Evolutionary conservation across 441 rosid species (phyloP), one percentile per base, ranked within the genome.

Genomic region (Gossypium schwendimanii): DNA sequence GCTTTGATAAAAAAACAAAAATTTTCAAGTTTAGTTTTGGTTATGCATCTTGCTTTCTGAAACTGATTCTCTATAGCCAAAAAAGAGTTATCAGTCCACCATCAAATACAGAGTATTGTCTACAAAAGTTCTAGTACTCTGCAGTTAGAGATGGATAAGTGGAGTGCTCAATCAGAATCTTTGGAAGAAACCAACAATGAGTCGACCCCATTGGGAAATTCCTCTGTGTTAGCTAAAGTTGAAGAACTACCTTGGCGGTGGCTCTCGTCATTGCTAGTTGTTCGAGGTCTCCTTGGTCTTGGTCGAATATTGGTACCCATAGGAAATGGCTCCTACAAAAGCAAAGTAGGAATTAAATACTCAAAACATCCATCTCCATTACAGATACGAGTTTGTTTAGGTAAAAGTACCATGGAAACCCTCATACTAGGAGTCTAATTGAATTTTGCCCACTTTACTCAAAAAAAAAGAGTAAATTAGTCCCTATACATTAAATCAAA

Each of bases 311-410:
- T 89, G 70, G 75, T 73, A 23, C 94, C 91, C 84, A 86, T 84
- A 11, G 94, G 94, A 74, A 89, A 89, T 20, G 94, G 94, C 73
- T 87, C 91, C 91, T 89, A 75, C 75, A 74, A 33, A 74, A 44
- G 33, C 63, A 53, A 47, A 75, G 26, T 39, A 68, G 17, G 41
- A 45, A 33, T 73, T 77, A 33, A 49, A 67, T 49, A 24, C 36
- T 24, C 36, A 24, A 68, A 66, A 68, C n/a, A 10, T 45, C 45
- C 20, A 39, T 45, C 15, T 61, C 61, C 52, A 26, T 31, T 55
- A 54, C 9, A 21, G 52, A 44, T n/a, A 44, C 5, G 47, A 73
- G 70, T 6, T 36, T 36, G 41, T 36, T 36, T 36, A 36, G 41
- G 41, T 7, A 36, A 36, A 36, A 36, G 2, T 7, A 7, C 41